Base-by-base conservation (phyloP, 108 stramenopile genomes). In the Nitzschia sp. region DNA sequence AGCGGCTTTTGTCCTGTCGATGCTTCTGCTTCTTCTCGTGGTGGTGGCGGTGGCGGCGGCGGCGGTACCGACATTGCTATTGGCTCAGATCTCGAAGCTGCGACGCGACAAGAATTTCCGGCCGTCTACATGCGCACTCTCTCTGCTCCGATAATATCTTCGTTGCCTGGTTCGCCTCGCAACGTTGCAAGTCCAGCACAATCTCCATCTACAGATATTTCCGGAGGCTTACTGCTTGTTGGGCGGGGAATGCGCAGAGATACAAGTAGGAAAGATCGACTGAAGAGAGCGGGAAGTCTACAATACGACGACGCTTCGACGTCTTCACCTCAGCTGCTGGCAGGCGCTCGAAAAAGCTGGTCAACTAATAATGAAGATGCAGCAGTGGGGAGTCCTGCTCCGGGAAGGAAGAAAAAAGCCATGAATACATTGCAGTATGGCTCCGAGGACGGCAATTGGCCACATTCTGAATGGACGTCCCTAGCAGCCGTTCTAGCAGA, bases 101-200 rank as follows among this genome's bases (percentile, higher is more conserved):
- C 26, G 3, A 31, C 25, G 26, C 28, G 63, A 25, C 13, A 28
- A 48, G 30, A 66, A 52, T 68, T 31, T 29, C 53, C 53, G 1
- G 67, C 67, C 1, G 54, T 68, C 23, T 68, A 68, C 35, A 55
- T 68, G 21, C 53, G 67, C 6, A 53, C 55, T 5, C 19, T 50
- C 4, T 41, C 38, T n/a, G 38, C 9, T 41, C 13, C 38, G 38
- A 13, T 41, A 13, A 13, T 41, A 6, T 41, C 38, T 9, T 13
- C 38, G 9, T 9, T 6, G 9, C 38, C 38, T 13, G 38, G 38
- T 13, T 41, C 38, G 38, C 38, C 38, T 6, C 38, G 38, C 9
- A 41, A 6, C 9, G 38, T 13, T 6, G 9, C 38, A 9, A 13
- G 38, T 6, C 9, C 6, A 9, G 38, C 38, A 9, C 9, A 6